Conservation (phyloP, 306 rosid species). For the Phaseolus lunatus region DNA sequence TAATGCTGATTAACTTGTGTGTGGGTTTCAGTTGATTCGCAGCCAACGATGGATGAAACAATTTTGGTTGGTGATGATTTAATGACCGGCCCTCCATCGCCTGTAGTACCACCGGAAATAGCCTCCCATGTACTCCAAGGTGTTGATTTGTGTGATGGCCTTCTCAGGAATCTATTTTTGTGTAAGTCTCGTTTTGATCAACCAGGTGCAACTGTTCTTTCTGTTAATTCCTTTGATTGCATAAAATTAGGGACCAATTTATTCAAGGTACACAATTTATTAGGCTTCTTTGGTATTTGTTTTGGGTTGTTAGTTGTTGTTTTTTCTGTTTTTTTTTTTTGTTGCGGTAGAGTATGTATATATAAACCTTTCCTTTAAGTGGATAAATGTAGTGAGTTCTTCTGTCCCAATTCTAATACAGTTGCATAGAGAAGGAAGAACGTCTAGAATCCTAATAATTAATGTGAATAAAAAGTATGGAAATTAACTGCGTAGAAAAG, state of each 20-base stretch:
- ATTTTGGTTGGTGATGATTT: slow-evolving; percentile 95
- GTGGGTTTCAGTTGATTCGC: slow-evolving; percentile 83
- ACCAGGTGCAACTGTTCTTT: slow-evolving; percentile 1
- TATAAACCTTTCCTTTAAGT: no score
- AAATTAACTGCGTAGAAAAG: not conserved
- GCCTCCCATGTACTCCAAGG: slow-evolving; percentile 96
- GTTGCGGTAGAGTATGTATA: no score
- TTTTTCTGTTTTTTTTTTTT: no score
- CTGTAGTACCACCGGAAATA: slow-evolving; percentile 86
- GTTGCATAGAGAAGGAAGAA: not conserved
- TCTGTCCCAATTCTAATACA: no score
- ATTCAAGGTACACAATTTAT: not conserved
- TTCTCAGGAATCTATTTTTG: slow-evolving; percentile 80
- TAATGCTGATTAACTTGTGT: not conserved
- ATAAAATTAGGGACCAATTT: not conserved
- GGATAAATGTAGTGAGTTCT: no score
- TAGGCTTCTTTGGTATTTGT: no score
- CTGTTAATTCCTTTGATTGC: slow-evolving; percentile 21
- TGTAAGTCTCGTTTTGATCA: slow-evolving; percentile 58
- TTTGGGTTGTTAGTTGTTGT: no score
- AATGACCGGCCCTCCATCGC: slow-evolving; percentile 94
- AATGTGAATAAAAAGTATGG: not conserved
- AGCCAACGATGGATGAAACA: slow-evolving; percentile 93
- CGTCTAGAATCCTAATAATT: not conserved
- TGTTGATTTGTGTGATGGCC: slow-evolving; percentile 86